Conservation (phyloP, 805 yeast genomes). For the Ogataea ganodermae region DNA sequence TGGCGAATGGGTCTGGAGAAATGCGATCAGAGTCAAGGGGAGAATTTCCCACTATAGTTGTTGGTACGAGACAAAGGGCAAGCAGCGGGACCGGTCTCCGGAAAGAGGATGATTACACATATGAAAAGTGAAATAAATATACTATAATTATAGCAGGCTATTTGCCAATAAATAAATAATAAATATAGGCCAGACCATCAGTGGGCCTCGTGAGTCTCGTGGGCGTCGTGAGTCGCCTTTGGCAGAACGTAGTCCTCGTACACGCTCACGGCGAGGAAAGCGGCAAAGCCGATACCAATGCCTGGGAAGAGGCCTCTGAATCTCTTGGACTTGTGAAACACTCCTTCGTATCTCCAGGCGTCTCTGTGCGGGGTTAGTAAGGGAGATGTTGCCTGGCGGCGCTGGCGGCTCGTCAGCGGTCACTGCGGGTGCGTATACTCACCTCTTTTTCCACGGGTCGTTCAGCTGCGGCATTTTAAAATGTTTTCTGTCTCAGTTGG, state of each 20-base stretch:
- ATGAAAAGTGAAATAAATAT: not conserved
- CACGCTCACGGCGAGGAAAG: conserved; percentile 64
- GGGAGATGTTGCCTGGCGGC: not conserved
- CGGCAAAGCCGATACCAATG: conserved; percentile 73
- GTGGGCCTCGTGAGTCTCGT: too few species aligned
- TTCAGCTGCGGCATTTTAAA: conserved; percentile 31
- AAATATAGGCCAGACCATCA: not conserved
- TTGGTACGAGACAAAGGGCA: conserved; percentile 54
- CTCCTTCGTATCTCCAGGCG: conserved; percentile 89
- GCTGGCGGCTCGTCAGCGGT: not conserved
- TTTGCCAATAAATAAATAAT: conserved; percentile 1
- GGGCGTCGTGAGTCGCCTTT: too few species aligned
- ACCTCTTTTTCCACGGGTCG: conserved; percentile 51
- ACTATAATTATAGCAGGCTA: conserved; percentile 11
- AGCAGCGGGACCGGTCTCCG: conserved; percentile 35
- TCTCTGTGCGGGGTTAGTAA: conserved; percentile 49
- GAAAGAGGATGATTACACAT: conserved; percentile 23
- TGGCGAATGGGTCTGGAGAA: conserved; percentile 83
- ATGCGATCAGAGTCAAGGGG: conserved; percentile 52
- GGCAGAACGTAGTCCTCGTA: conserved; percentile 53
- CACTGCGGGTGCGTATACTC: conserved; percentile 13
- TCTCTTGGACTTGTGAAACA: conserved; percentile 69
- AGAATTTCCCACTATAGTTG: conserved; percentile 66
- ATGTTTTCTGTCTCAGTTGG: too few species aligned
- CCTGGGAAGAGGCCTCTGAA: conserved; percentile 79